phyloP scores from a whole-genome alignment of 1,284 basidiomycete species.

The Ganoderma sinense region DNA sequence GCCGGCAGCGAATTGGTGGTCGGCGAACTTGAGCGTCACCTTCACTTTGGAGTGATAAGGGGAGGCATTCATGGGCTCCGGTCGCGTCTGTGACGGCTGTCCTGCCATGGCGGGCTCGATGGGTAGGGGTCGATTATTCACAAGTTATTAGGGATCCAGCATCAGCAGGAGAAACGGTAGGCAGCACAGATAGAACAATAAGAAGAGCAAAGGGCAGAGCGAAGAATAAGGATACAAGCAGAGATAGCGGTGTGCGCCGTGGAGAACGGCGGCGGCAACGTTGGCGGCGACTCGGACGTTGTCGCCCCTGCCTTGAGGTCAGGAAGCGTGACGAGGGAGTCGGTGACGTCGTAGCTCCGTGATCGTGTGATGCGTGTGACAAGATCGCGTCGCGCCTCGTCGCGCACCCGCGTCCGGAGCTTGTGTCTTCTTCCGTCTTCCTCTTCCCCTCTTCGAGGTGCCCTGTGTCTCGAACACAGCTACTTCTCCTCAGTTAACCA shows the following conservation, averaged over 20 bases:
- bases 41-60: slow-evolving; percentile 78
- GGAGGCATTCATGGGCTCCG: slow-evolving; percentile 81
- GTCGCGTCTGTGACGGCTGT: slow-evolving; percentile 34
- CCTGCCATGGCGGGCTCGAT: slow-evolving; percentile 7
- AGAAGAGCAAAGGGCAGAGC: background rate
- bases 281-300: slow-evolving; percentile 6
- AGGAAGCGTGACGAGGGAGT: slow-evolving; percentile 11
- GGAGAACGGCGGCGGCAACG: background rate
- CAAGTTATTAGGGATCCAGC: slow-evolving; percentile 10
- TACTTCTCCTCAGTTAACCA: too few relatives aligned
- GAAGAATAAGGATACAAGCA: slow-evolving; percentile 6
- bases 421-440: background rate
- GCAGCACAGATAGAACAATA: background rate
- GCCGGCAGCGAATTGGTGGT: slow-evolving; percentile 69
- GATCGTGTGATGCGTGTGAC: slow-evolving; percentile 6
- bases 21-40: slow-evolving; percentile 63
- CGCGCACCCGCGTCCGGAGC: background rate
- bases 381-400: background rate
- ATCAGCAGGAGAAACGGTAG: slow-evolving; percentile 7
- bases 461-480: too few relatives aligned
- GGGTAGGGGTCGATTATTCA: background rate
- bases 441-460: background rate
- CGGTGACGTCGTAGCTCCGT: background rate
- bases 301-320: background rate
- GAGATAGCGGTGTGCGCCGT: background rate